These are phyloP conservation scores for Phytophthora pistaciae DNA, from an alignment of 352 stramenopile genomes.

Conservation along the genomic window DNA sequence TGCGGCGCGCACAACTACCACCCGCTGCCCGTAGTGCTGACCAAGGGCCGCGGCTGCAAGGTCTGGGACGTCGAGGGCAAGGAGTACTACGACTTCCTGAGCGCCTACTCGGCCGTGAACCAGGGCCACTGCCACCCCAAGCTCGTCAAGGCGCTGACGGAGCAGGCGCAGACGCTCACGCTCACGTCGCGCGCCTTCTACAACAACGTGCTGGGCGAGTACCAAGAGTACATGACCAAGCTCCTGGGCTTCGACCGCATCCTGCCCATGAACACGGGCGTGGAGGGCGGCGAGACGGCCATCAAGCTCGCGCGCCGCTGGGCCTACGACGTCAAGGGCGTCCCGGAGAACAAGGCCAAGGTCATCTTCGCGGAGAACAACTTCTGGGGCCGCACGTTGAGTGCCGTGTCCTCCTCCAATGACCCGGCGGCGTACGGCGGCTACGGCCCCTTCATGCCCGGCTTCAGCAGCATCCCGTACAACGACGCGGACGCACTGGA, in stretches of 20 bases:
- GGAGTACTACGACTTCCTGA: conserved; percentile 99
- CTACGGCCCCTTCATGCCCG: conserved; percentile 99
- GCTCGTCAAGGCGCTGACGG: conserved; percentile 95
- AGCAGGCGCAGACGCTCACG: conserved; percentile 95
- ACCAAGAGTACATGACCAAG: conserved; percentile 97
- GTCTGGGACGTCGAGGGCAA: conserved; percentile 98
- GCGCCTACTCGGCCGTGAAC: conserved; percentile 92
- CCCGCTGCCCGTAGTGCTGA: conserved; percentile 97
- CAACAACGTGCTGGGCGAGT: conserved; percentile 98
- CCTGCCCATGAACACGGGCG: conserved; percentile 99
- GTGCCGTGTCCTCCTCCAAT: conserved; percentile 96
- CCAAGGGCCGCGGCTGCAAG: conserved; percentile 92
- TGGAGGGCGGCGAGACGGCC: conserved; percentile 98
- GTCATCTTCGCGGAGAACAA: conserved; percentile 99
- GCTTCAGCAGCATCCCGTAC: conserved; percentile 94
- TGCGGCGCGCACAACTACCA: conserved; percentile 99
- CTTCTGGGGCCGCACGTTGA: conserved; percentile 99
- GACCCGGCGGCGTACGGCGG: conserved; percentile 87
- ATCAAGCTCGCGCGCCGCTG: conserved; percentile 97
- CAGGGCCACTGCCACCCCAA: conserved; percentile 98
- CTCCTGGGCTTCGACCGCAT: conserved; percentile 98
- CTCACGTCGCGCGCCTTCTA: conserved; percentile 99
- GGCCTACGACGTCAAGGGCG: conserved; percentile 98
- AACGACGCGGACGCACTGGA: conserved; percentile 94
- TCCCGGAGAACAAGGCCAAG: conserved; percentile 90